Percentiles rank a stretch among this genome's conserved stretches.
Conservation (phyloP, 108 stramenopile genomes). For the Fragilariopsis cylindrus region DNA sequence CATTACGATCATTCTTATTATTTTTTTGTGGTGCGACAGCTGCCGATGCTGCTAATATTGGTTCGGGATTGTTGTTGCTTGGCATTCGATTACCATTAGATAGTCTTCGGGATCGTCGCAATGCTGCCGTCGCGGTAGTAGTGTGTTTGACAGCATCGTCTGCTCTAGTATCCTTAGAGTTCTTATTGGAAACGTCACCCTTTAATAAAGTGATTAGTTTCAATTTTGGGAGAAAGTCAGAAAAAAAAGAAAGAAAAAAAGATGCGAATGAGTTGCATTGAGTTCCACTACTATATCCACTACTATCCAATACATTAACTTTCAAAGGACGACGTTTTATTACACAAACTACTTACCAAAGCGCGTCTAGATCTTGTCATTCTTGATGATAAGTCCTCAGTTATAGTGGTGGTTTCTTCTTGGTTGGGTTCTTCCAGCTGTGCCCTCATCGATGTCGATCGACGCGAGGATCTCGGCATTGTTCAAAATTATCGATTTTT, state of each 20-base stretch:
- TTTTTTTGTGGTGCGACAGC: background rate
- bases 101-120: constrained; percentile 26
- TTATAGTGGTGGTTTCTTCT: too few species aligned
- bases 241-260: background rate
- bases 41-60: background rate
- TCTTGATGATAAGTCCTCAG: too few species aligned
- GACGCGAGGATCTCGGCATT: too few species aligned
- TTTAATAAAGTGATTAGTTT: background rate
- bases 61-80: background rate
- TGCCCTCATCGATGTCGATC: too few species aligned
- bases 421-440: too few species aligned
- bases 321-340: too few species aligned
- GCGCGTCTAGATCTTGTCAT: background rate
- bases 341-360: constrained; percentile 1
- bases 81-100: constrained; percentile 1
- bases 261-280: background rate
- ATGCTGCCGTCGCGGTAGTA: constrained; percentile 3
- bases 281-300: too few species aligned
- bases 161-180: background rate
- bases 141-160: background rate
- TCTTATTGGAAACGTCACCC: constrained; percentile 37
- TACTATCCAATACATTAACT: too few species aligned
- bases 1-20: background rate
- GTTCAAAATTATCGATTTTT: too few species aligned
- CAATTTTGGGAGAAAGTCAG: background rate